These are phyloP conservation scores for Coniochaeta prunicola DNA, from an alignment of 2,329 filamentous ascomycete genomes.

Conservation along the genomic window DNA sequence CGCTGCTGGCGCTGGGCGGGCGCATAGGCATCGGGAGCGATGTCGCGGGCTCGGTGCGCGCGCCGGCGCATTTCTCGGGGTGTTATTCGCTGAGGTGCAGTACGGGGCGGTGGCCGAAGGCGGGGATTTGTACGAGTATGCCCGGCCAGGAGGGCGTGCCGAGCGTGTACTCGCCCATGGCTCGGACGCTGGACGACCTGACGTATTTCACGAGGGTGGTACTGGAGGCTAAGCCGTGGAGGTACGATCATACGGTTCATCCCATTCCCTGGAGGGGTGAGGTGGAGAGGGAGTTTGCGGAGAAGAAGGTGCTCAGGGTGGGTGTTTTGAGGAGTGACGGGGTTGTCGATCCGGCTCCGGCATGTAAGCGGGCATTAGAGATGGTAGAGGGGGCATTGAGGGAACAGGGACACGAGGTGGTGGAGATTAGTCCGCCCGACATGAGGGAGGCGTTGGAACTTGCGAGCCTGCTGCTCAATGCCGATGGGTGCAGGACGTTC, in stretches of 20 bases:
- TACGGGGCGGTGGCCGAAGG: constrained; percentile 84
- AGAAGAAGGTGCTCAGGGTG: constrained; percentile 59
- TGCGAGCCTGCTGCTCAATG: constrained; percentile 73
- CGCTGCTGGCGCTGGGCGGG: constrained; percentile 73
- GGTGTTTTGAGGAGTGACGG: constrained; percentile 74
- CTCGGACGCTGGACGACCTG: constrained; percentile 74
- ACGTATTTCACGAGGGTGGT: constrained; percentile 76
- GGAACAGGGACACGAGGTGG: constrained; percentile 67
- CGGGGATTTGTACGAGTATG: constrained; percentile 80
- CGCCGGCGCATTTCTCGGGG: constrained; percentile 82
- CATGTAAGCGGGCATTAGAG: constrained; percentile 69
- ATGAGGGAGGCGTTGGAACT: constrained; percentile 71
- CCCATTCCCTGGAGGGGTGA: constrained; percentile 72
- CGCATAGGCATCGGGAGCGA: constrained; percentile 87
- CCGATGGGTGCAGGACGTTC: constrained; percentile 77
- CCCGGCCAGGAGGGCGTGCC: constrained; percentile 85
- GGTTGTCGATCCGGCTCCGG: constrained; percentile 80
- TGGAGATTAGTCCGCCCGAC: constrained; percentile 54
- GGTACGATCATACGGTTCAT: constrained; percentile 79
- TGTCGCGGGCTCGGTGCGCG: constrained; percentile 81
- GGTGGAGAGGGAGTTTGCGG: constrained; percentile 48
- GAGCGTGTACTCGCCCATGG: constrained; percentile 88
- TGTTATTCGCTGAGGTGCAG: constrained; percentile 84
- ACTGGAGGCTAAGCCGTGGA: constrained; percentile 76
- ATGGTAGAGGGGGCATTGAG: constrained; percentile 62